Evolutionary conservation across 1,139 yeast species (phyloP), one percentile per base, ranked within the genome.

Genomic region (Pichia sp.): DNA sequence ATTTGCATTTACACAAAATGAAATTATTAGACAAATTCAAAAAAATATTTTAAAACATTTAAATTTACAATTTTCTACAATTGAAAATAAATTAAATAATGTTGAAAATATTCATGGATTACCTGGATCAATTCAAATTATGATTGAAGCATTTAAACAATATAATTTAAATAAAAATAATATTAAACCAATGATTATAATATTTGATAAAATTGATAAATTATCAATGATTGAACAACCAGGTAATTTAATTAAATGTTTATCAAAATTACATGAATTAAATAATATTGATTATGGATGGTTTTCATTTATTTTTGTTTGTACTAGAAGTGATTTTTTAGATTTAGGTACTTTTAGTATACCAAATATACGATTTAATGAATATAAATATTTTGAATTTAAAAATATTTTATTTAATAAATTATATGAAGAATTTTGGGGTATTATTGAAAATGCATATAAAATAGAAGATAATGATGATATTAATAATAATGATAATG

Each of bases 221-320:
- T 46, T 63, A 28, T 52, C 54, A 3, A 50, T 53, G 3, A 39
- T 31, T n/a, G 65, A 62, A 27, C 50, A 56, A 27, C 53, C 58
- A 1, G 53, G 56, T 3, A 61, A 57, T 25, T 40, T 63, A 10
- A 52, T 58, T 28, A 38, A 43, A n/a, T 59, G 62, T 25, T 51
- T 64, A 18, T 38, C 60, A 2, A 55, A 54, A 42, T 38, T 63
- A 2, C 63, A 63, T 46, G 66, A 64, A 39, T 61, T 61, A 43
- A 43, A 52, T 35, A 45, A 48, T 1, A 46, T 18, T 5, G 35
- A 45, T 18, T 52, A 53, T 27, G 46, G 48, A 34, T 46, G 40
- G 9, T 53, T 62, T 33, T 49, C 53, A 4, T 61, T 64, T 44
- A 47, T 61, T 3, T 55, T 55, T 44, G 55, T 58, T 33, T 60